phyloP scores from a whole-genome alignment of 352 stramenopile species.

The Globisporangium cederbergense region DNA sequence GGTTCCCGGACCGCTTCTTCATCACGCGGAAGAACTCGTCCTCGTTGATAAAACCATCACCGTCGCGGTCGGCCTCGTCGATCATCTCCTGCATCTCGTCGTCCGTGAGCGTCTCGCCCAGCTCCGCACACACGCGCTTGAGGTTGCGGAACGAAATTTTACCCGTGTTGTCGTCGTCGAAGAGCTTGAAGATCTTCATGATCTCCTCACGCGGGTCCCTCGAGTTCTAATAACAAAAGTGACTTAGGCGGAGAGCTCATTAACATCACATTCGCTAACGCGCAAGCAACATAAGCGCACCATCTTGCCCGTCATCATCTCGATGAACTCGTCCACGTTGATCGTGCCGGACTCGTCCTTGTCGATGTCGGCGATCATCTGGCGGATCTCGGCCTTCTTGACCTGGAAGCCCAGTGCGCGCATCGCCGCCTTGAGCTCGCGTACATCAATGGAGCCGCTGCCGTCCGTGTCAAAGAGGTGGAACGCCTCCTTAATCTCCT shows the following conservation, averaged over 20 bases:
- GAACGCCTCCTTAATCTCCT: conserved; percentile 94
- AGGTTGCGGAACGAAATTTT: conserved; percentile 95
- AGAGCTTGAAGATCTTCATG: conserved; percentile 94
- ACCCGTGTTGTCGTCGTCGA: conserved; percentile 93
- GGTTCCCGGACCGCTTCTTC: conserved; percentile 93
- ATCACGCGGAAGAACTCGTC: conserved; percentile 96
- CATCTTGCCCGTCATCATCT: conserved; percentile 95
- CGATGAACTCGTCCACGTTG: conserved; percentile 93
- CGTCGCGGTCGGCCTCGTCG: conserved; percentile 92
- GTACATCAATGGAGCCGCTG: conserved; percentile 88
- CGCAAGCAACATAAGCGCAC: conserved; percentile 15
- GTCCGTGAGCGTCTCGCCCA: conserved; percentile 65
- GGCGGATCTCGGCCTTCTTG: conserved; percentile 91
- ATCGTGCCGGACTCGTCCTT: conserved; percentile 90
- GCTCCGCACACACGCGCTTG: conserved; percentile 90
- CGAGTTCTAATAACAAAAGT: conserved; percentile 41
- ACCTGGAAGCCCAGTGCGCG: conserved; percentile 92
- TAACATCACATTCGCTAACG: not conserved
- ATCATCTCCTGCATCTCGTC: conserved; percentile 94
- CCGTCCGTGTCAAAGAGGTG: conserved; percentile 92
- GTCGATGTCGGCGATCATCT: conserved; percentile 93
- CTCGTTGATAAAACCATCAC: conserved; percentile 92
- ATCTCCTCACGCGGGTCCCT: conserved; percentile 90
- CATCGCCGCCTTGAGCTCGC: conserved; percentile 94
- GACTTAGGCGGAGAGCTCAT: not conserved